A percentile compares a stretch with the other conserved stretches of the same genome.
Evolutionary conservation across 306 rosid species (phyloP).

Genomic region (Trifolium repens): DNA sequence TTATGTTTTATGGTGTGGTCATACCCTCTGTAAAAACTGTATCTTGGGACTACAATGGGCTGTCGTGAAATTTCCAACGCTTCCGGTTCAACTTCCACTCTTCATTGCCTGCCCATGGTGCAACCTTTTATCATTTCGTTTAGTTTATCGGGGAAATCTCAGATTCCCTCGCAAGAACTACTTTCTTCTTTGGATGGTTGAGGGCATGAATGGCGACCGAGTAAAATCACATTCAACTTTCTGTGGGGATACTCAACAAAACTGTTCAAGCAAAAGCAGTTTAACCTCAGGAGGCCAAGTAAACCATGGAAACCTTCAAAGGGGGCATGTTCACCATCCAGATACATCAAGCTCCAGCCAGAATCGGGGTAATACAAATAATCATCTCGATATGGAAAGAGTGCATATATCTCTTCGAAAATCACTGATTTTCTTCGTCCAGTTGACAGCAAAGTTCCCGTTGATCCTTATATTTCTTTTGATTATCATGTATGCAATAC

Average conservation of each 20-base stretch:
- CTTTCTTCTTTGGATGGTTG: constrained; percentile 99
- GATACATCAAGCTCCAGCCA: constrained; percentile 53
- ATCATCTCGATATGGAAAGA: constrained; percentile 60
- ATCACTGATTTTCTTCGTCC: constrained; percentile 76
- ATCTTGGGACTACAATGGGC: constrained; percentile 97
- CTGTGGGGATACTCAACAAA: constrained; percentile 62
- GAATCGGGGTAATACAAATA: constrained; percentile 41
- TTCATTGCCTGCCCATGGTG: constrained; percentile 99
- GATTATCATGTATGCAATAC: constrained; percentile 84
- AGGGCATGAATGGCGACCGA: constrained; percentile 93
- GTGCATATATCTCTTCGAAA: constrained; percentile 63
- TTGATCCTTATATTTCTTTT: constrained; percentile 82
- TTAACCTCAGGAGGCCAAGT: constrained; percentile 55
- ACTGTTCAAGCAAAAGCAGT: constrained; percentile 57
- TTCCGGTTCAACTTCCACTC: constrained; percentile 95
- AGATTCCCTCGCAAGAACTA: constrained; percentile 91
- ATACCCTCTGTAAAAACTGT: constrained; percentile 97
- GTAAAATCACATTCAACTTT: constrained; percentile 62
- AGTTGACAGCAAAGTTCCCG: constrained; percentile 92
- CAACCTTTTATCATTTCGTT: constrained; percentile 85
- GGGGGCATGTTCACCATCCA: constrained; percentile 62
- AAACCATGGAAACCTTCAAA: constrained; percentile 56
- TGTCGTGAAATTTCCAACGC: constrained; percentile 85
- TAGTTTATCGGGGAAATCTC: constrained; percentile 80
- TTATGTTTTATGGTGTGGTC: constrained; percentile 98